A percentile compares a stretch with the other conserved stretches of the same genome.
Conservation (phyloP, 2,329 filamentous ascomycete species). For the Fusarium irregulare region DNA sequence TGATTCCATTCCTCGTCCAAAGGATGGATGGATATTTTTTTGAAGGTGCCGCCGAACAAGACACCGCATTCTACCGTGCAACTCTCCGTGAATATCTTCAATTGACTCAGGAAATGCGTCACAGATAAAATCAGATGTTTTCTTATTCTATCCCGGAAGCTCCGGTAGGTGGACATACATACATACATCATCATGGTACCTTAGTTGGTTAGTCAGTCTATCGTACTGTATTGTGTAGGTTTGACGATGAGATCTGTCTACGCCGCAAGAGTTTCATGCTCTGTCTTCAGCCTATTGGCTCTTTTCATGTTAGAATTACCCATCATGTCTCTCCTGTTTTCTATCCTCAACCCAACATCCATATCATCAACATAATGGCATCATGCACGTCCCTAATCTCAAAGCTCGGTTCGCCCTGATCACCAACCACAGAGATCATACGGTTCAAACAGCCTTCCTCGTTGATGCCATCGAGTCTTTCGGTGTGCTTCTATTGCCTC, state of each 20-base stretch:
- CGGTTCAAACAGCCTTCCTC: conserved; percentile 7
- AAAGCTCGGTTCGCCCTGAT: conserved; percentile 33
- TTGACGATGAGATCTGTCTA: conserved; percentile 30
- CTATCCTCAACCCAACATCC: conserved; percentile 5
- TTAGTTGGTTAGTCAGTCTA: neutral
- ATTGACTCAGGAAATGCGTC: neutral
- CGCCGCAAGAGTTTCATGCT: conserved; percentile 2
- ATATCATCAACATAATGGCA: conserved; percentile 20
- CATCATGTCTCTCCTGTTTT: neutral
- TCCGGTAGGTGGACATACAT: conserved; percentile 33
- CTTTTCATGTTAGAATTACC: conserved; percentile 17
- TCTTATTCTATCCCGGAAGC: conserved; percentile 31
- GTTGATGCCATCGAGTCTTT: conserved; percentile 9
- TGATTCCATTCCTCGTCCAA: conserved; percentile 22
- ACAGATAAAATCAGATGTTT: conserved; percentile 17
- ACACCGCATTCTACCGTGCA: conserved; percentile 32
- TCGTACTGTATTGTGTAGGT: conserved; percentile 2
- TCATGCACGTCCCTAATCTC: conserved; percentile 20
- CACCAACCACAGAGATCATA: conserved; percentile 29
- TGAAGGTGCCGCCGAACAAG: conserved; percentile 33
- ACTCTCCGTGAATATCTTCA: conserved; percentile 25
- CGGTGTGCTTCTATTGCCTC: conserved; percentile 27
- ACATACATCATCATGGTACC: conserved; percentile 6
- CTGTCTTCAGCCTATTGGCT: neutral
- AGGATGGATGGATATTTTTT: conserved; percentile 1